A percentile compares a stretch with the other conserved stretches of the same genome.
phyloP scores from a whole-genome alignment of 2,329 filamentous ascomycete species.

The Trichoderma sp. region DNA sequence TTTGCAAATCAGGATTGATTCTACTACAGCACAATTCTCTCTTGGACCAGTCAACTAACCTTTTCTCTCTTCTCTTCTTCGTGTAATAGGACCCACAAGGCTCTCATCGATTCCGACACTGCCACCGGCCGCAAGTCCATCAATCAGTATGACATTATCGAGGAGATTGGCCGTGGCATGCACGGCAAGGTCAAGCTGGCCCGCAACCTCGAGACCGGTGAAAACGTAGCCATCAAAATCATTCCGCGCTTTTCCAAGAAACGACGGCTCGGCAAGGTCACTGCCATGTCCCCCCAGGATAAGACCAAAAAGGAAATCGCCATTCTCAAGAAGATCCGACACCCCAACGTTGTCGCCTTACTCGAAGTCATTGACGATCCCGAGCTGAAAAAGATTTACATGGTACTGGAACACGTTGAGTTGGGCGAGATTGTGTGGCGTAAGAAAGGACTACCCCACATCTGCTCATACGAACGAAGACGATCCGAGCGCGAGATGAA shows the following conservation, averaged over 20 bases:
- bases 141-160: conserved; percentile 96
- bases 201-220: conserved; percentile 70
- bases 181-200: conserved; percentile 98
- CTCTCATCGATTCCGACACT: conserved; percentile 83
- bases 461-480: conserved; percentile 78
- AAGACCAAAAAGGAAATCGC: conserved; percentile 96
- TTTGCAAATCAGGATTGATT: background rate
- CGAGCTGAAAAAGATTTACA: conserved; percentile 95
- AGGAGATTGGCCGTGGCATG: conserved; percentile 91
- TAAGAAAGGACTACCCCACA: conserved; percentile 78
- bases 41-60: background rate
- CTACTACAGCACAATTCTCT: background rate
- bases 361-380: conserved; percentile 98
- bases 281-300: conserved; percentile 62
- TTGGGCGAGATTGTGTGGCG: conserved; percentile 93
- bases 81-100: conserved; percentile 73
- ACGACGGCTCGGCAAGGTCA: conserved; percentile 82
- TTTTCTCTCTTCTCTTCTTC: background rate
- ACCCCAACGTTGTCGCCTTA: conserved; percentile 93
- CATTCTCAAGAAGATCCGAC: conserved; percentile 95
- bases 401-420: conserved; percentile 93
- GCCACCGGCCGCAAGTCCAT: conserved; percentile 92
- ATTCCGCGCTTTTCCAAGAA: conserved; percentile 94
- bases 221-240: conserved; percentile 96
- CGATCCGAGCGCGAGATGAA: conserved; percentile 72